Base-by-base conservation (phyloP, 805 yeast species). In the Yamadazyma insecticola region DNA sequence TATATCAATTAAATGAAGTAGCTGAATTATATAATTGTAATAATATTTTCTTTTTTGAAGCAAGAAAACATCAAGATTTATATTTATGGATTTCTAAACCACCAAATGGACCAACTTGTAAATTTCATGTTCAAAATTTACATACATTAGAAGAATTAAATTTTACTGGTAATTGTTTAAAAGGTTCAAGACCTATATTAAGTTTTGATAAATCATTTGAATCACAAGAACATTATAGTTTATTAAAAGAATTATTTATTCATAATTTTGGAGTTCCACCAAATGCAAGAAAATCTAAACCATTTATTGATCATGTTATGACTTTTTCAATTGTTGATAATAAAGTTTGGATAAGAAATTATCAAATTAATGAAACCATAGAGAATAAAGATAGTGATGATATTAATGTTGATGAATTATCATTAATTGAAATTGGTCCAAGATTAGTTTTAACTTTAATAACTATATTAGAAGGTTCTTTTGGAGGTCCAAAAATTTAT, bases 11-110 rank as follows among this genome's bases (percentile, higher is more conserved):
- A 38, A 92, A 92, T 53, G 98, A 92, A 65, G 83, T 89, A 40
- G 97, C 97, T 3, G 98, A 92, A 53, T 69, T 92, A 42, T 88
- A 90, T 74, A 92, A 92, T 70, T 92, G 98, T 72, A 92, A 92
- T 64, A 92, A 92, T 55, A 76, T 92, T 45, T 67, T 88, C 55
- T 92, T 83, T 57, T 92, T 92, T 56, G 98, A 92, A 62, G 86
- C 95, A 33, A 81, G 97, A 66, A 92, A 92, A 61, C 97, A 90
- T 62, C 84, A 79, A 59, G 98, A 92, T 63, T 75, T 92, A 51
- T 92, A 92, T 58, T 60, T 92, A 58, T 92, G 97, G 96, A 58
- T 92, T 42, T 76, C 96, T 20, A 90, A 92, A 61, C 92, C 97
- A 17, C 98, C 98, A 25, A 90, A 92, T 56, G 98, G 98, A 1